Conservation (phyloP, 345 rosid species). For the Trapa incisa region DNA sequence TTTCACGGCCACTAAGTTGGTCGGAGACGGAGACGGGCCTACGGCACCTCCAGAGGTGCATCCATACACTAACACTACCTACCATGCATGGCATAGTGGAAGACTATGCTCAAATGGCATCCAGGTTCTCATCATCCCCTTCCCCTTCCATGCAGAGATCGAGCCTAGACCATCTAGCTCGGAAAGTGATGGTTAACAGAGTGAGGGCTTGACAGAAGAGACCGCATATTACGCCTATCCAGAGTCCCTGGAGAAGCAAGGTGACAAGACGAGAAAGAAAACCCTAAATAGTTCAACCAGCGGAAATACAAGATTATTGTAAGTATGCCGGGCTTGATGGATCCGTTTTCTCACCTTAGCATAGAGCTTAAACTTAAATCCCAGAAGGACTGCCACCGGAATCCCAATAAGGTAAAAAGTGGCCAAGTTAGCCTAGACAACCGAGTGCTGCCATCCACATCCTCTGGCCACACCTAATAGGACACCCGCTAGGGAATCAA, state of each 20-base stretch:
- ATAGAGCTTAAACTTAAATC: constrained; percentile 37
- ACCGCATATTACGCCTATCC: constrained; percentile 67
- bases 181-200: constrained; percentile 29
- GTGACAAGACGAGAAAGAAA: neutral
- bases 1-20: neutral
- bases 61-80: no score
- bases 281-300: neutral
- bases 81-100: no score
- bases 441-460: constrained; percentile 68
- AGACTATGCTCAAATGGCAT: neutral
- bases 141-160: constrained; percentile 8
- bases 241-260: constrained; percentile 37
- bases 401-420: constrained; percentile 42
- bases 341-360: constrained; percentile 26
- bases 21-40: neutral
- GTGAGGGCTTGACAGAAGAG: constrained; percentile 31
- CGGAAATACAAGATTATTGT: no score
- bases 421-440: constrained; percentile 31
- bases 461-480: constrained; percentile 75
- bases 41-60: neutral
- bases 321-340: no score
- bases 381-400: constrained; percentile 36
- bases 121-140: neutral
- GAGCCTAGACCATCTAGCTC: constrained; percentile 38
- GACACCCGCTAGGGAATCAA: constrained; percentile 55